Base-by-base conservation (phyloP, 352 stramenopile genomes). In the Phytophthora fragariae region DNA sequence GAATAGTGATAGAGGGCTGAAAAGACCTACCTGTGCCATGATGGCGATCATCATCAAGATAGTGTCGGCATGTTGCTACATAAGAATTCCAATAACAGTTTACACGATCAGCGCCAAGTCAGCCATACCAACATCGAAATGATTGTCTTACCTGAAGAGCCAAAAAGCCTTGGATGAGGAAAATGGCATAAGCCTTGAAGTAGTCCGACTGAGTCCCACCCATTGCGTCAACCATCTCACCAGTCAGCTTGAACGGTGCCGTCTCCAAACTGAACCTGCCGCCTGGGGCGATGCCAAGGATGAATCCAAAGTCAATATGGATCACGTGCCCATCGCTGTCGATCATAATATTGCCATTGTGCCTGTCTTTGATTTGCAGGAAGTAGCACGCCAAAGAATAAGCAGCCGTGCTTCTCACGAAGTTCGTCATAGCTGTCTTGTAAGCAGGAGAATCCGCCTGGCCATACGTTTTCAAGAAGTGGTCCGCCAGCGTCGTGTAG, bases 271-370 rank as follows among this genome's bases (percentile, higher is more conserved):
- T 98, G 72, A 99, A 99, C 57, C 86, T 76, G 7, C 87, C 87
- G 41, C 89, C 98, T 15, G 98, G 98, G 14, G 95, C 97, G 82
- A 99, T 99, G 47, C 97, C 97, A 21, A 99, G 93, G 44, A 99
- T 98, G 80, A 99, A 99, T 15, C 98, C 98, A 79, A 99, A 99
- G 83, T 99, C 98, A 72, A 99, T 99, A 83, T 99, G 97, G 55
- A 99, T 93, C 3, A 99, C 83, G 75, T 99, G 96, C 8, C 98
- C 98, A 53, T 97, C 85, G 52, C 88, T 98, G 81, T 99, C 97
- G 56, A 99, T 97, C 92, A 99, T 99, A 65, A 99, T 99, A 76
- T 99, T 99, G 33, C 97, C 98, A 75, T 99, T 99, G 91, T 99
- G 98, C 3, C 97, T 90, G 80, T 99, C 98, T 77, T 99, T 99